phyloP scores from a whole-genome alignment of 73 alveolate species.

The Breviolum minutum region DNA sequence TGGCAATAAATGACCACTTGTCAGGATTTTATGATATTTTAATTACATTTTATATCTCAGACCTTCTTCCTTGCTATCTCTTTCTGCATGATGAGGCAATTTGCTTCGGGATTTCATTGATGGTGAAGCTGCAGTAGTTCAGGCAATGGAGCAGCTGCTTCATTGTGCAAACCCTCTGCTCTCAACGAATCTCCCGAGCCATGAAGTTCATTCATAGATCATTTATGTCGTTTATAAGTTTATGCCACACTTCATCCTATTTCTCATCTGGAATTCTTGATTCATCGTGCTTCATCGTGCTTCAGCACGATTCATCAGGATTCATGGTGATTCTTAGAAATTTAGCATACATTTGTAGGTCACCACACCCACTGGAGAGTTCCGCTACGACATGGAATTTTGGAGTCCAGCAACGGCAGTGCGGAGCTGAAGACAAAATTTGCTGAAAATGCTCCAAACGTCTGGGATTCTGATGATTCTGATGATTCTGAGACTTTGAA shows the following conservation, averaged over 20 bases:
- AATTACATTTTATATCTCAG: not conserved
- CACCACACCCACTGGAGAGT: slow-evolving; percentile 61
- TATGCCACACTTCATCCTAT: too few species aligned
- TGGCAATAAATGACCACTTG: not conserved
- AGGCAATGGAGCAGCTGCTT: not conserved
- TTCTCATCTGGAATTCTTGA: too few species aligned
- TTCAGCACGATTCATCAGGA: too few species aligned
- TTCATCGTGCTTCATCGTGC: not conserved
- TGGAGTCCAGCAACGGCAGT: not conserved
- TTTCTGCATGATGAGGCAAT: not conserved
- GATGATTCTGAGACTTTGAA: not conserved
- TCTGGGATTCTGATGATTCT: not conserved
- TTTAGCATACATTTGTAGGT: not conserved
- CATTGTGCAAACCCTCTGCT: not conserved
- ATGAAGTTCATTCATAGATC: not conserved
- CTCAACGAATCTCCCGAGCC: not conserved
- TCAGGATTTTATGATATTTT: not conserved
- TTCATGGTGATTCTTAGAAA: too few species aligned
- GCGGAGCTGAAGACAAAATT: too few species aligned
- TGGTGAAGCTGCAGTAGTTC: slow-evolving; percentile 70
- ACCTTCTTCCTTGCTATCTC: too few species aligned
- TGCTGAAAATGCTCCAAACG: not conserved
- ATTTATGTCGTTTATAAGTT: too few species aligned
- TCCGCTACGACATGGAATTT: slow-evolving; percentile 70
- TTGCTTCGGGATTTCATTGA: slow-evolving; percentile 71